phyloP scores from a whole-genome alignment of 768 basidiomycete genomes.

The Trametes gibbosa region DNA sequence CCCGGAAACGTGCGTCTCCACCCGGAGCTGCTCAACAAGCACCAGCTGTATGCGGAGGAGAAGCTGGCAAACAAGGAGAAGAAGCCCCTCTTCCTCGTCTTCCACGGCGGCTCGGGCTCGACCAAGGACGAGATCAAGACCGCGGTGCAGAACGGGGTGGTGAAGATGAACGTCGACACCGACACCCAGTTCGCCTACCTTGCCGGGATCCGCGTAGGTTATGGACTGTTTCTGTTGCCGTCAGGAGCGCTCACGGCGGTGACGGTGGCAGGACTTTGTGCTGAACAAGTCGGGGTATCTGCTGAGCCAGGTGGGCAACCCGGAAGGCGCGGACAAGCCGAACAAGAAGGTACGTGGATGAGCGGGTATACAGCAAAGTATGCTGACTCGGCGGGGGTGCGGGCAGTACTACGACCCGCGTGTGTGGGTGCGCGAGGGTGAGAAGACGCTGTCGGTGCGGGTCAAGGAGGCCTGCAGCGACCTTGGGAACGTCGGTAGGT shows the following conservation, averaged over 20 bases:
- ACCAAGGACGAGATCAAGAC: slow-evolving; percentile 93
- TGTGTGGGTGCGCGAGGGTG: slow-evolving; percentile 98
- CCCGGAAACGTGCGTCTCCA: slow-evolving; percentile 95
- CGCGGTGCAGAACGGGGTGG: slow-evolving; percentile 88
- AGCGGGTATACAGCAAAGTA: no score
- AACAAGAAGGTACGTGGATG: slow-evolving; percentile 84
- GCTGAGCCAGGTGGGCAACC: slow-evolving; percentile 91
- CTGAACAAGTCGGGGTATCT: slow-evolving; percentile 85
- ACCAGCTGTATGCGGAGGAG: slow-evolving; percentile 73
- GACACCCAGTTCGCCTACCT: slow-evolving; percentile 78
- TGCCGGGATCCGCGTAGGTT: slow-evolving; percentile 67
- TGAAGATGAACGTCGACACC: slow-evolving; percentile 99
- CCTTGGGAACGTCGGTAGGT: slow-evolving; percentile 68
- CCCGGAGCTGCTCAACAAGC: slow-evolving; percentile 88
- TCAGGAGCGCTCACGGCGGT: background rate
- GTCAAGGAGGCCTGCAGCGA: slow-evolving; percentile 94
- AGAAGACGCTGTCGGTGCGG: slow-evolving; percentile 84
- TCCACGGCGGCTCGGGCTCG: slow-evolving; percentile 99
- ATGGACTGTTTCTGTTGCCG: background rate
- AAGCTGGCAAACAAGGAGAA: slow-evolving; percentile 61
- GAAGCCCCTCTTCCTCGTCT: slow-evolving; percentile 95
- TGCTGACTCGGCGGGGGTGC: background rate
- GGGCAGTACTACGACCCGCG: slow-evolving; percentile 92
- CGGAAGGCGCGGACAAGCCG: slow-evolving; percentile 93
- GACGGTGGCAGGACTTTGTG: slow-evolving; percentile 68